Percentiles rank a stretch among this genome's conserved stretches.
These are phyloP conservation scores for Neolentinus lepideus DNA, from an alignment of 1,284 basidiomycete genomes.

Conservation along the genomic window DNA sequence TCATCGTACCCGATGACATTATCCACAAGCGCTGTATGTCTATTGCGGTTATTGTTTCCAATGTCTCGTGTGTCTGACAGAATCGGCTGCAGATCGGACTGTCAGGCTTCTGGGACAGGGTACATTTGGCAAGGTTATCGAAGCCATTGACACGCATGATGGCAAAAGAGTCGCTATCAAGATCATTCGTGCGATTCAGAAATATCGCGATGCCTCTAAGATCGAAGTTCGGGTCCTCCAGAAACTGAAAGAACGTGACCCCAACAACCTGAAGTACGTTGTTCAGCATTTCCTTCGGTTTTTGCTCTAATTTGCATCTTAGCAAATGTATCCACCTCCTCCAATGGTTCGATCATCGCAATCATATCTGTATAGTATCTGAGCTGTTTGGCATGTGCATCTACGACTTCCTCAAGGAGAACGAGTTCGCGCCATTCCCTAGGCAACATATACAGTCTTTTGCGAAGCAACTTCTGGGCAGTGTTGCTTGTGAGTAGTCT, in stretches of 20 bases:
- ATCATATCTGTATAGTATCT: slow-evolving; percentile 97
- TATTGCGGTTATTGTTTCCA: slow-evolving; percentile 2
- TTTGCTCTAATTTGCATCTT: slow-evolving; percentile 8
- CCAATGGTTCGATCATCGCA: slow-evolving; percentile 93
- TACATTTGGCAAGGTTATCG: slow-evolving; percentile 98
- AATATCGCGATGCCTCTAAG: slow-evolving; percentile 97
- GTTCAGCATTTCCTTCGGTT: slow-evolving; percentile 5
- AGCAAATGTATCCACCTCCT: slow-evolving; percentile 98
- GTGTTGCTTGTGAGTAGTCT: slow-evolving; percentile 80
- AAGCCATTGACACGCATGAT: slow-evolving; percentile 79
- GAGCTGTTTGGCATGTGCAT: slow-evolving; percentile 97
- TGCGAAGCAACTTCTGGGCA: slow-evolving; percentile 86
- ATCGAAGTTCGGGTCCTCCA: slow-evolving; percentile 96
- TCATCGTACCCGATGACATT: slow-evolving; percentile 85
- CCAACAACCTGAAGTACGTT: slow-evolving; percentile 81
- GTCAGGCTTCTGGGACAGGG: slow-evolving; percentile 91
- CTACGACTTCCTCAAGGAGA: slow-evolving; percentile 98
- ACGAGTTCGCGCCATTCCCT: slow-evolving; percentile 95
- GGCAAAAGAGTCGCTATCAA: slow-evolving; percentile 91
- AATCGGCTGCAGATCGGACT: slow-evolving; percentile 66
- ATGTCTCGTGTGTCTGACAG: slow-evolving; percentile 10
- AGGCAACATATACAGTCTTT: slow-evolving; percentile 95
- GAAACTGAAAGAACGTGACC: slow-evolving; percentile 87
- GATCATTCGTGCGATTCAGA: slow-evolving; percentile 94
- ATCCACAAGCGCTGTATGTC: slow-evolving; percentile 76